Percentiles rank a stretch among this genome's conserved stretches.
phyloP scores from a whole-genome alignment of 225 moss, liverwort and hornwort species.

The Polytrichum formosum region DNA sequence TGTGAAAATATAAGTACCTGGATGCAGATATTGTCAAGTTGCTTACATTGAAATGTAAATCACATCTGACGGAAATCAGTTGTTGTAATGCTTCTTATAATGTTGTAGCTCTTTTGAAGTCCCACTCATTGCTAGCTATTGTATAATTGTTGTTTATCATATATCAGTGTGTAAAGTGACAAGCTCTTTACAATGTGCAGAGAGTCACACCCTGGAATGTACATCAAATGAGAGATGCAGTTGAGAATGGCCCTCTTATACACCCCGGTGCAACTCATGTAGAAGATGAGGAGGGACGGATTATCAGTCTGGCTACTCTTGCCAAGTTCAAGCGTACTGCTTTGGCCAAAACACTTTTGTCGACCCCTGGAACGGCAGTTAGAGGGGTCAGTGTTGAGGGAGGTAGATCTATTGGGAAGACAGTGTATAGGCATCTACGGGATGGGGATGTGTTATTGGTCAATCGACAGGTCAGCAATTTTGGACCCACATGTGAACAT shows the following conservation, averaged over 20 bases:
- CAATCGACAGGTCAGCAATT: constrained; percentile 76
- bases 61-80: too few species aligned
- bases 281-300: constrained; percentile 88
- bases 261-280: constrained; percentile 96
- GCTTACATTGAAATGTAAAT: too few species aligned
- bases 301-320: constrained; percentile 68
- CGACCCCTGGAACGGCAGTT: constrained; percentile 75
- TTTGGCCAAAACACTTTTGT: constrained; percentile 86
- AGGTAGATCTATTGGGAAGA: constrained; percentile 79
- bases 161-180: too few species aligned
- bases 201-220: constrained; percentile 96
- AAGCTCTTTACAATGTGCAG: constrained; percentile 29
- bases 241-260: constrained; percentile 79
- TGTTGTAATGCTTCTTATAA: too few species aligned
- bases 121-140: too few species aligned
- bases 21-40: too few species aligned
- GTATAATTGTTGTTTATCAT: too few species aligned
- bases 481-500: not conserved
- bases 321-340: constrained; percentile 70
- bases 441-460: constrained; percentile 90
- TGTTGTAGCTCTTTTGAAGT: too few species aligned
- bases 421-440: constrained; percentile 83
- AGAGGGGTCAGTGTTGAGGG: constrained; percentile 50
- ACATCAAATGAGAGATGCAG: constrained; percentile 88
- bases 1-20: too few species aligned